phyloP scores from a whole-genome alignment of 768 basidiomycete species.

The Rhodotorula graminis region DNA sequence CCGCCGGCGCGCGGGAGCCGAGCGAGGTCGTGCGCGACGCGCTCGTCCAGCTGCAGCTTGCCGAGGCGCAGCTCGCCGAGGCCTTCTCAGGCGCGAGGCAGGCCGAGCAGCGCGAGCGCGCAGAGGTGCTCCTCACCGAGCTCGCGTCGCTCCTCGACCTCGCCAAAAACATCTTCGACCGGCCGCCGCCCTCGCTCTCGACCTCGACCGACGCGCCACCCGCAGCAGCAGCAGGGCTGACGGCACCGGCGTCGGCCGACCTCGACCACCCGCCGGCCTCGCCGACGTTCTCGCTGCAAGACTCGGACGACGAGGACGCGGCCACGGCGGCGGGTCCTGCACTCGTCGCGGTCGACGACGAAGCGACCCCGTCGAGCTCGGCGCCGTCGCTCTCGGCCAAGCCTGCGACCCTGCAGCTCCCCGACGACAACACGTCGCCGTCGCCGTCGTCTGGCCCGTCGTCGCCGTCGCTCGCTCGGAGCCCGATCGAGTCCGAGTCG shows the following conservation, averaged over 20 bases:
- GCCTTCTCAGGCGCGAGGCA: not conserved
- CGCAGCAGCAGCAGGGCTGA: not conserved
- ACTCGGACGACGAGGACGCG: not conserved
- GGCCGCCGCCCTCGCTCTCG: conserved; percentile 6
- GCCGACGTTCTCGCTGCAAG: conserved; percentile 49
- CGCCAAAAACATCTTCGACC: conserved; percentile 43
- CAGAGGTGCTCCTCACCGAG: conserved; percentile 58
- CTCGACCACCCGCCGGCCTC: conserved; percentile 25
- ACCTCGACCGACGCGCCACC: too few species aligned
- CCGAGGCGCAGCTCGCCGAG: conserved; percentile 36
- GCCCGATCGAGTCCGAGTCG: conserved; percentile 36
- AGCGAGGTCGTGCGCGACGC: conserved; percentile 31
- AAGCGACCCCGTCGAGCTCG: not conserved
- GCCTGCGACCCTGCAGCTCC: not conserved
- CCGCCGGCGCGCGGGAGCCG: conserved; percentile 1
- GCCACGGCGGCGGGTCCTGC: too few species aligned
- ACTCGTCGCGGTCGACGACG: not conserved
- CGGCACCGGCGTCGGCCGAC: conserved; percentile 4
- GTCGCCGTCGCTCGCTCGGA: not conserved
- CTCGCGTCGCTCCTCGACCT: conserved; percentile 59
- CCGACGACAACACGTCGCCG: not conserved
- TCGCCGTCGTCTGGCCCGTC: not conserved
- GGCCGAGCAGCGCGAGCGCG: conserved; percentile 7
- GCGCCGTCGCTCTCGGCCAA: not conserved
- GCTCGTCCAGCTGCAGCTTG: conserved; percentile 29